Base-by-base conservation (phyloP, 257 asterid species). In the Nicotiana sylvestris region DNA sequence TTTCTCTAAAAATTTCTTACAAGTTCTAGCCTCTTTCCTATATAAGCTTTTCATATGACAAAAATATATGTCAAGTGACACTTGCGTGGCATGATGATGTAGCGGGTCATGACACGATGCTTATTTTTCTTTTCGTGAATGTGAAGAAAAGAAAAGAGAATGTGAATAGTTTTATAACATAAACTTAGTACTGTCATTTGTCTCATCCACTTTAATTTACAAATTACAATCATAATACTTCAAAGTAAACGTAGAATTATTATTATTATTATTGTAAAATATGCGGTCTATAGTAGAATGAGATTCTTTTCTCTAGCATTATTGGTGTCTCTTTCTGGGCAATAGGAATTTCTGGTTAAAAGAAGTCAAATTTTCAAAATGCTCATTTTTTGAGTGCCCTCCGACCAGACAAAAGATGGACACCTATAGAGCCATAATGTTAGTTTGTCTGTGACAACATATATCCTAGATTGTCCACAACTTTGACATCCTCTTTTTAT, bases 361-460 rank as follows among this genome's bases (percentile, higher is more conserved):
- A 72, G 58, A 72, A 46, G 62, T 74, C 62, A 74, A 57, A 49
- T 74, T 46, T 70, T 5, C 29, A 46, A 49, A 46, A 74, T 25
- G 58, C 58, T 53, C 18, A 53, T 53, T 3, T 13, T 53, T 53
- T 6, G 25, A 74, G 79, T 46, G 79, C 4, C 61, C 5, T 49
- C 79, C 37, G 25, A 43, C 78, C 79, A 49, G 79, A 74, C 62
- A 49, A 46, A 43, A 72, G 25, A 74, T 74, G 39, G 39, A 32
- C 79, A 49, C 51, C 27, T 74, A 25, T 74, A 74, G 8, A 49
- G 79, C 25, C 55, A 74, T 15, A 49, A 74, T 46, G 62, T 49
- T 49, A 49, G 39, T 21, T 43, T 74, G 79, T 74, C 62, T 74
- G 79, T 74, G 62, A 74, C 62, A 49, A 49, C 62, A 49, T 74